Conservation (phyloP, 768 basidiomycete genomes). For the Cantharellus cinnabarinus region DNA sequence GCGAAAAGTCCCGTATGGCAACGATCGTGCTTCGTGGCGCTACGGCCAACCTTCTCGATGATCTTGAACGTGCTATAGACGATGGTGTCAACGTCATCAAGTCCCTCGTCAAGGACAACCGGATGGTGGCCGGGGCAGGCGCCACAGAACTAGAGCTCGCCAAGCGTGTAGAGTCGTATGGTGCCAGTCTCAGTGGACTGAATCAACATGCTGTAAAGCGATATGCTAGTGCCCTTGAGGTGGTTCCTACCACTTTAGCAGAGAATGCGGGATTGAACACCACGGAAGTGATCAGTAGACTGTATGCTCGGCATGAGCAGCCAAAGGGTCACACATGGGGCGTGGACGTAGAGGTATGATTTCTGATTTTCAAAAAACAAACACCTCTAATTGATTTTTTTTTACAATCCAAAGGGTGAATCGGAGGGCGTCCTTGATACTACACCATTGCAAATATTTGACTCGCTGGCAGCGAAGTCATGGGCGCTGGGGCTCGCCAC, state of each 20-base stretch:
- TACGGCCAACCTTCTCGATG: slow-evolving; percentile 83
- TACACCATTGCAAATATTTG: slow-evolving; percentile 38
- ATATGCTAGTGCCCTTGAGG: slow-evolving; percentile 77
- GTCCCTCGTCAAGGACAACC: slow-evolving; percentile 61
- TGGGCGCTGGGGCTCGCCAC: slow-evolving; percentile 86
- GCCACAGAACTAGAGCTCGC: slow-evolving; percentile 89
- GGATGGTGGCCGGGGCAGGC: slow-evolving; percentile 86
- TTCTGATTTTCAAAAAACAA: background rate
- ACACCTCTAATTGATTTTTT: slow-evolving; percentile 1
- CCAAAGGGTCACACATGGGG: slow-evolving; percentile 58
- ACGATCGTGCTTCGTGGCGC: slow-evolving; percentile 93
- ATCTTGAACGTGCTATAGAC: slow-evolving; percentile 88
- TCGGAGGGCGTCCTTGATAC: slow-evolving; percentile 47
- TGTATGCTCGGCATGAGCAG: slow-evolving; percentile 81
- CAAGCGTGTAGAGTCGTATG: slow-evolving; percentile 63
- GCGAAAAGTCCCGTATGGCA: slow-evolving; percentile 69
- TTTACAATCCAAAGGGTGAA: slow-evolving; percentile 31
- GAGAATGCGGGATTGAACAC: slow-evolving; percentile 87
- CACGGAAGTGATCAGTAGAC: slow-evolving; percentile 71
- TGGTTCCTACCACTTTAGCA: slow-evolving; percentile 76
- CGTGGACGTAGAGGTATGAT: slow-evolving; percentile 67
- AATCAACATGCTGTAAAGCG: slow-evolving; percentile 85
- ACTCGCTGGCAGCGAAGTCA: slow-evolving; percentile 73
- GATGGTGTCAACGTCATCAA: slow-evolving; percentile 96
- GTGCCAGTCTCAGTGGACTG: slow-evolving; percentile 72